A percentile compares a stretch with the other conserved stretches of the same genome.
Evolutionary conservation across 768 basidiomycete species (phyloP).

Genomic region (Podaxis pistillaris): DNA sequence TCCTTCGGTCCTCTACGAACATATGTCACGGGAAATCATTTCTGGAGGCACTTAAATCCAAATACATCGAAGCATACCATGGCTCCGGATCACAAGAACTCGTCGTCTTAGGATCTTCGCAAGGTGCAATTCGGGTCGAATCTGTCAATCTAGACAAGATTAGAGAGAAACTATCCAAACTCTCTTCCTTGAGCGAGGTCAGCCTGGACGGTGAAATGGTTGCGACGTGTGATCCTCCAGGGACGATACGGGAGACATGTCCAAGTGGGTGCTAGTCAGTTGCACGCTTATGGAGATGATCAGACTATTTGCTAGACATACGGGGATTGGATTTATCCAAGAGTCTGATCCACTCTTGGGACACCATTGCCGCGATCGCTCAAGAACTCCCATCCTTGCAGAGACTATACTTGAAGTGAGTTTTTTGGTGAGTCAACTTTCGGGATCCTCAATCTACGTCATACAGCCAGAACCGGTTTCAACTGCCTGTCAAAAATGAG

Average conservation of each 20-base stretch:
- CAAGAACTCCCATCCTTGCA: slow-evolving; percentile 59
- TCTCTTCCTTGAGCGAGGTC: slow-evolving; percentile 70
- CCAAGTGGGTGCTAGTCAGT: slow-evolving; percentile 53
- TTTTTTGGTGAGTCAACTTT: slow-evolving; percentile 13
- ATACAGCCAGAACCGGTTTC: slow-evolving; percentile 67
- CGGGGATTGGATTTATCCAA: slow-evolving; percentile 80
- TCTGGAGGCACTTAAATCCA: slow-evolving; percentile 65
- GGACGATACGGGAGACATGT: slow-evolving; percentile 55
- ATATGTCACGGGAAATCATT: slow-evolving; percentile 69
- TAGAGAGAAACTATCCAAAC: slow-evolving; percentile 60
- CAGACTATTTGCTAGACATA: slow-evolving; percentile 47
- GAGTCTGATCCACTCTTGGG: slow-evolving; percentile 74
- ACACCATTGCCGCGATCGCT: slow-evolving; percentile 60
- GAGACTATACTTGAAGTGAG: slow-evolving; percentile 78
- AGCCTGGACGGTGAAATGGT: slow-evolving; percentile 76
- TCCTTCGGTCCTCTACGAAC: slow-evolving; percentile 68
- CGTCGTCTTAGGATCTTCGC: slow-evolving; percentile 77
- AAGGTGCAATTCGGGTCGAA: slow-evolving; percentile 81
- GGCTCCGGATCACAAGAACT: slow-evolving; percentile 55
- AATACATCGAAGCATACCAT: slow-evolving; percentile 71
- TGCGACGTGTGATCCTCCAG: slow-evolving; percentile 44
- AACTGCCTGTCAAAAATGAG: slow-evolving; percentile 30
- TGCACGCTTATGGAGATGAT: slow-evolving; percentile 1
- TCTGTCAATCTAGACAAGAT: slow-evolving; percentile 83
- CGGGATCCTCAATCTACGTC: slow-evolving; percentile 17